These are phyloP conservation scores for Calocera viscosa DNA, from an alignment of 768 basidiomycete genomes.

Conservation along the genomic window DNA sequence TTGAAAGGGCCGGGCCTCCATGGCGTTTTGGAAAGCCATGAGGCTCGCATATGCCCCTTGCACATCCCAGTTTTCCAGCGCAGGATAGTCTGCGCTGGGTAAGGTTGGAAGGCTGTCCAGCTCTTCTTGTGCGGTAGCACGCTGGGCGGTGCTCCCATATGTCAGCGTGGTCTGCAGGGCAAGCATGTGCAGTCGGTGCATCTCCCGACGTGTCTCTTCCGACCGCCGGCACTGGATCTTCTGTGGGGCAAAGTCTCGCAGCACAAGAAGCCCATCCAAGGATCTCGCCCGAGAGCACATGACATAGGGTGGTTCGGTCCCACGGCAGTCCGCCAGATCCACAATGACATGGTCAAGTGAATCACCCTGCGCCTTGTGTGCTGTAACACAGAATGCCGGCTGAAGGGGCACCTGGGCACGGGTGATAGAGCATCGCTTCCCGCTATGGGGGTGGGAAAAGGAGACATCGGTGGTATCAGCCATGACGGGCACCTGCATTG, in stretches of 20 bases:
- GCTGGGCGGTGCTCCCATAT: background rate
- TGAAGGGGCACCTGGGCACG: constrained; percentile 29
- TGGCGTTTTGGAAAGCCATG: too few species aligned
- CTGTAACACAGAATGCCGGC: constrained; percentile 33
- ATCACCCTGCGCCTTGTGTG: constrained; percentile 33
- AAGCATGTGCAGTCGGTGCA: background rate
- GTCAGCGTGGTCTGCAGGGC: background rate
- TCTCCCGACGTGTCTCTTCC: background rate
- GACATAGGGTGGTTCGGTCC: constrained; percentile 32
- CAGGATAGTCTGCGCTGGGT: too few species aligned
- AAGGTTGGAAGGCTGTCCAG: too few species aligned
- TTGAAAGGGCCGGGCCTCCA: too few species aligned
- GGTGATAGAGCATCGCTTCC: constrained; percentile 19
- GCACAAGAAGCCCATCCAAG: constrained; percentile 26
- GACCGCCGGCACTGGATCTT: background rate
- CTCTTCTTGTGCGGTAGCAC: too few species aligned
- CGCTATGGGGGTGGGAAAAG: constrained; percentile 20
- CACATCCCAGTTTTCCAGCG: too few species aligned
- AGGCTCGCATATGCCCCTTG: too few species aligned
- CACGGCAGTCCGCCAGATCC: constrained; percentile 26
- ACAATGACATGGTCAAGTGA: constrained; percentile 25
- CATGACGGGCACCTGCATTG: constrained; percentile 19
- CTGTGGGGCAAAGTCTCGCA: constrained; percentile 20
- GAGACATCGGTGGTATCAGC: constrained; percentile 19
- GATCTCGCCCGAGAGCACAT: constrained; percentile 31